Evolutionary conservation across 805 yeast species (phyloP).

Genomic region (Candida silvicultrix): DNA sequence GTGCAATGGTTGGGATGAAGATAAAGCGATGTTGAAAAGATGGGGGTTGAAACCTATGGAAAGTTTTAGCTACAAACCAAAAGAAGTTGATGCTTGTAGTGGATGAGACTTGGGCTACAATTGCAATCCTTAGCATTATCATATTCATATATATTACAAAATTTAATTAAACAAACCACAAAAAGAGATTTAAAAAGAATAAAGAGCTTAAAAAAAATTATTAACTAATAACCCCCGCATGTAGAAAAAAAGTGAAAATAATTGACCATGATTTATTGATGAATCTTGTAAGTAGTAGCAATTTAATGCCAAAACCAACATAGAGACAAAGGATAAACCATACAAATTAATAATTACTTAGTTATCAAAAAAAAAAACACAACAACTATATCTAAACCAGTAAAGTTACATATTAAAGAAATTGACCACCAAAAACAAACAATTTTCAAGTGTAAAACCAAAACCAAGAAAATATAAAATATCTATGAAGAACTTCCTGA

Average conservation of each 20-base stretch:
- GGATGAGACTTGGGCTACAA: no score
- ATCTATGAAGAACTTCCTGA: background rate
- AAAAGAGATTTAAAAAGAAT: background rate
- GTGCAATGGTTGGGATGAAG: conserved; percentile 84
- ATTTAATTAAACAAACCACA: no score
- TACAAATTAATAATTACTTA: background rate
- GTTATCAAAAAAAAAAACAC: background rate
- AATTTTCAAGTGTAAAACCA: conserved; percentile 1
- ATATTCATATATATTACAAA: background rate
- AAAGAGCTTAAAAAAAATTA: background rate
- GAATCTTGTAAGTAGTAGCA: no score
- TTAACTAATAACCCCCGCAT: background rate
- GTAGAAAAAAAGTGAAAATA: background rate
- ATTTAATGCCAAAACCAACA: background rate
- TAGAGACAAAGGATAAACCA: background rate
- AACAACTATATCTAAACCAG: background rate
- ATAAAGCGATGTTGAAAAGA: conserved; percentile 53
- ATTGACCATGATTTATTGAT: no score
- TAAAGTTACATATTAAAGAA: no score
- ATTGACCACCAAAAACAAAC: no score
- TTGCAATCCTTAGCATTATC: no score
- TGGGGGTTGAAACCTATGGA: conserved; percentile 67
- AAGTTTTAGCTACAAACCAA: conserved; percentile 27
- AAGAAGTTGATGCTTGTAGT: conserved; percentile 3
- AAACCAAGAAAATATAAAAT: conserved; percentile 1